These are phyloP conservation scores for Jaltomata sinuosa DNA, from an alignment of 257 asterid species.

Conservation along the genomic window DNA sequence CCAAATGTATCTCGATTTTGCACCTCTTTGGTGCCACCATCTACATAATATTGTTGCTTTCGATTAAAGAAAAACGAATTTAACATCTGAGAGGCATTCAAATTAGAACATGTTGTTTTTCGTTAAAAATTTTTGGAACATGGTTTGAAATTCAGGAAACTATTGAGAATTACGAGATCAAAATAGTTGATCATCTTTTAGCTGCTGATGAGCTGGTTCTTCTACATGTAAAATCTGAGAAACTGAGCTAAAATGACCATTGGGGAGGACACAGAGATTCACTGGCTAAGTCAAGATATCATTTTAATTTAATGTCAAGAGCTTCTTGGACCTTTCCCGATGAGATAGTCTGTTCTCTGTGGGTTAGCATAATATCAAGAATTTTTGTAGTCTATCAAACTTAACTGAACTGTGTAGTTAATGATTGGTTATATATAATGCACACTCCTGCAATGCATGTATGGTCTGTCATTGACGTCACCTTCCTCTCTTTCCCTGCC, in stretches of 20 bases:
- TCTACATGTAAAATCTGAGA: not conserved
- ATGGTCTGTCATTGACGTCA: not conserved
- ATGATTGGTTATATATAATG: not conserved
- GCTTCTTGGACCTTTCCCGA: not conserved
- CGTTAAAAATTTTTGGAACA: not conserved
- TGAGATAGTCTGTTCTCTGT: not conserved
- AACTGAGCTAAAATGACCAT: not conserved
- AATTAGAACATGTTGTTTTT: not conserved
- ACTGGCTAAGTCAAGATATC: not conserved
- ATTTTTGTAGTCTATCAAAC: not conserved
- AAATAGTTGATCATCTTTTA: not conserved
- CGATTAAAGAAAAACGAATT: not conserved
- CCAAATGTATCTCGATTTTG: not conserved
- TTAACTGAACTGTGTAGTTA: not conserved
- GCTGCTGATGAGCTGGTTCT: not conserved
- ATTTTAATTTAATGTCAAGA: not conserved
- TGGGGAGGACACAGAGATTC: not conserved
- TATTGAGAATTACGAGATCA: not conserved
- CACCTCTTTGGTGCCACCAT: not conserved
- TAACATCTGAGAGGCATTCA: not conserved
- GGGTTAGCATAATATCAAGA: not conserved
- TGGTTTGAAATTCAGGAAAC: not conserved
- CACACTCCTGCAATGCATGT: not conserved
- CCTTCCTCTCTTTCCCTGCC: not conserved
- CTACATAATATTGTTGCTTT: not conserved